Base-by-base conservation (phyloP, 2,329 filamentous ascomycete species). In the Colletotrichum chrysophilum region DNA sequence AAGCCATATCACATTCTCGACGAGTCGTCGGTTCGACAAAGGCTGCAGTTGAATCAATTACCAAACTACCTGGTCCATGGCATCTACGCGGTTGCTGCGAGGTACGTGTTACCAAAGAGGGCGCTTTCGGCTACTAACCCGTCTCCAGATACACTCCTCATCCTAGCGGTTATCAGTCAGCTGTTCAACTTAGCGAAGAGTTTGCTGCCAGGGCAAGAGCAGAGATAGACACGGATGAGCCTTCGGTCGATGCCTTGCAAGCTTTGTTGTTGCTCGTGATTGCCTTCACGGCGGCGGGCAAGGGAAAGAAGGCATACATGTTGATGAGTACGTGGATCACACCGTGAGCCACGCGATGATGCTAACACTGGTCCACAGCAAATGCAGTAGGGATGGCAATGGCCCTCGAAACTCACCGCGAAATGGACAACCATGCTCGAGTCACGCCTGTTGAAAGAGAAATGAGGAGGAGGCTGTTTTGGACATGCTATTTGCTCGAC, bases 241-340 rank as follows among this genome's bases (percentile, higher is more conserved):
- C 95, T 7, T 95, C 93, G 1, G 91, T 97, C 58, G 95, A 97
- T 82, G 91, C 91, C 38, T 84, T 97, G 10, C 95, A 97, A 82
- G 90, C 94, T 4, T 87, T 96, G 18, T 86, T 98, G 61, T 88
- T 98, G 12, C 89, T 98, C 3, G 92, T 94, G 1, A 92, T 93
- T 81, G 93, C 94, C 4, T 96, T 93, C 80, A 95, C 93, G 65
- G 95, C 95, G 43, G 89, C 92, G 34, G 95, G 95, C 30, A 93
- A 94, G 80, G 94, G 95, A 18, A 96, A 95, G 85, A 97, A 94
- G 84, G 93, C 94, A 1, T 97, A 96, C 79, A 97, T 97, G 95
- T 88, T 96, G 52, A 88, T 97, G 79, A 91, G 95, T 95, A 92
- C 24, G 87, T 80, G 10, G n/a, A 75, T 5, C 18, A 13, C 21